Percentiles rank a stretch among this genome's conserved stretches.
These are phyloP conservation scores for Cutaneotrichosporon spelunceum DNA, from an alignment of 1,284 basidiomycete species.

Conservation along the genomic window DNA sequence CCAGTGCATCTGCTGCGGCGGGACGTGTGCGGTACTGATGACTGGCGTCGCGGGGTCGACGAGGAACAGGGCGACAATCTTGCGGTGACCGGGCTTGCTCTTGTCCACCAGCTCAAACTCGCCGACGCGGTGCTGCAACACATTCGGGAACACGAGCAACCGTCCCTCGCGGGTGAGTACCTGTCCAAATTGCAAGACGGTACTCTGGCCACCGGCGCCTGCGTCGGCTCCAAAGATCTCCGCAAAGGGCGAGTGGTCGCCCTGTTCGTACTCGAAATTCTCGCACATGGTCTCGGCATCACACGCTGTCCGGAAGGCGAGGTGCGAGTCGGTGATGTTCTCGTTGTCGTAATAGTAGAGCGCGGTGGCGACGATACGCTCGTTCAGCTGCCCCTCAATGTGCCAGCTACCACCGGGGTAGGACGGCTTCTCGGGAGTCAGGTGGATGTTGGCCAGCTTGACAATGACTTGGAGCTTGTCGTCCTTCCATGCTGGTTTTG, in stretches of 20 bases:
- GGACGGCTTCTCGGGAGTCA: constrained; percentile 19
- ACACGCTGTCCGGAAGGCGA: constrained; percentile 10
- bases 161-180: constrained; percentile 9
- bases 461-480: constrained; percentile 19
- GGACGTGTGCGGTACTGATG: constrained; percentile 16
- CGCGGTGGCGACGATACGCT: constrained; percentile 18
- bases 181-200: constrained; percentile 1
- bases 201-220: constrained; percentile 8
- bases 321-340: constrained; percentile 17
- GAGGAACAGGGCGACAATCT: constrained; percentile 26
- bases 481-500: background rate
- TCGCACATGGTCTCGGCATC: constrained; percentile 1
- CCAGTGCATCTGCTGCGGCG: constrained; percentile 25
- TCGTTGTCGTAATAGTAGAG: constrained; percentile 23
- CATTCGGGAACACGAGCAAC: constrained; percentile 19
- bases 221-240: constrained; percentile 12
- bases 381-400: constrained; percentile 19
- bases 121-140: constrained; percentile 17
- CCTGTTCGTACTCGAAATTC: constrained; percentile 9
- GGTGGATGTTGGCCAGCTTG: constrained; percentile 22
- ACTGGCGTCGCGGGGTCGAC: constrained; percentile 18
- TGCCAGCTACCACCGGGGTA: constrained; percentile 19
- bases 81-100: constrained; percentile 18
- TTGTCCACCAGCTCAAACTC: constrained; percentile 18
- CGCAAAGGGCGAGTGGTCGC: constrained; percentile 14